A percentile compares a stretch with the other conserved stretches of the same genome.
phyloP scores from a whole-genome alignment of 805 yeast genomes.

The Wickerhamiella slavikovae region DNA sequence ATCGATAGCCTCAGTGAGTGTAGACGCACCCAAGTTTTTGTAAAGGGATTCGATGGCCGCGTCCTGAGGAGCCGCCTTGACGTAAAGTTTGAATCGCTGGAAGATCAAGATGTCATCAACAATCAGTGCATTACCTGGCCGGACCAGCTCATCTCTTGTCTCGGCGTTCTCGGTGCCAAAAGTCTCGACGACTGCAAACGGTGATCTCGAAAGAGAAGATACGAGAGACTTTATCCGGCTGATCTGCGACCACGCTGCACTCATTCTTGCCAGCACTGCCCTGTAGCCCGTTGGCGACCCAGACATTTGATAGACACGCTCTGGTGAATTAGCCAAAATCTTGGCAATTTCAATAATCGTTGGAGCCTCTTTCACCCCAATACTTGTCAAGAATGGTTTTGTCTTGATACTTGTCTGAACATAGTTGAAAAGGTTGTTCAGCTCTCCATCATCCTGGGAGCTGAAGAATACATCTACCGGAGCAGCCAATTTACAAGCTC shows the following conservation, averaged over 20 bases:
- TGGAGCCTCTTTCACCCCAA: conserved; percentile 19
- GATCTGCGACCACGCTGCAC: conserved; percentile 5
- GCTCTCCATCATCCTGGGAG: conserved; percentile 4
- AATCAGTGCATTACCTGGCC: conserved; percentile 15
- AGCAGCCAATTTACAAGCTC: conserved; percentile 3
- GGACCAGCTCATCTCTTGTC: conserved; percentile 10
- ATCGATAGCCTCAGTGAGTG: conserved; percentile 11
- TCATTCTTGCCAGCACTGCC: conserved; percentile 5
- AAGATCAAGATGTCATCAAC: conserved; percentile 20
- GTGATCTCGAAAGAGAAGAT: conserved; percentile 11
- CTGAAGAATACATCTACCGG: conserved; percentile 14
- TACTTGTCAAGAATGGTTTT: conserved; percentile 14
- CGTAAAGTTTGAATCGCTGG: conserved; percentile 16
- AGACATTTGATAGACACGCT: conserved; percentile 11
- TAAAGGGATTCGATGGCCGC: conserved; percentile 15
- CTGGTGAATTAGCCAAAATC: conserved; percentile 12
- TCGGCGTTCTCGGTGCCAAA: conserved; percentile 3
- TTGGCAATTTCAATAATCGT: conserved; percentile 15
- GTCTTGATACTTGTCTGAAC: conserved; percentile 7
- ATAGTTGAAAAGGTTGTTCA: conserved; percentile 5
- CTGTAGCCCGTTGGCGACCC: conserved; percentile 10
- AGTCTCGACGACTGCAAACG: conserved; percentile 14
- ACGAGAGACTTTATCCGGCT: conserved; percentile 7
- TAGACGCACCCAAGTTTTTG: conserved; percentile 13
- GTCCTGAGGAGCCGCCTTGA: conserved; percentile 19